Evolutionary conservation across 2,329 filamentous ascomycete genomes (phyloP), one percentile per base, ranked within the genome.

Genomic region (Alternaria arborescens): DNA sequence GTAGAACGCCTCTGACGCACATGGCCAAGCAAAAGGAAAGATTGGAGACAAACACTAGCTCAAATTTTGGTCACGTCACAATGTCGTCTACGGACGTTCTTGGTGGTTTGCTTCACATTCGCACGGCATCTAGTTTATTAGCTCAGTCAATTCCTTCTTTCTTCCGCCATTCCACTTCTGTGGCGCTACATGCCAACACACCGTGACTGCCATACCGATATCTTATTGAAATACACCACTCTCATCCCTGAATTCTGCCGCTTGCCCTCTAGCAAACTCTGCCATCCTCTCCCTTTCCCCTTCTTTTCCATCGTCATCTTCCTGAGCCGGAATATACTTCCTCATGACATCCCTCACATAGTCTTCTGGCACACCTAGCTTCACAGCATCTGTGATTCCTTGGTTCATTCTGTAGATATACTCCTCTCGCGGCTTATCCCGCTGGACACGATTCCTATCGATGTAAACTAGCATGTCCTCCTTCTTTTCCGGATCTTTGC

Each of bases 331-430:
- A 48, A 85, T 82, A 66, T 78, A 89, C 62, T 69, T 77, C 72
- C 87, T 81, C 80, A 90, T 79, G 6, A 87, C 82, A 30, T 71
- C 62, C 3, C 84, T 74, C 6, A 88, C 86, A 76, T 90, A 91
- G 40, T 59, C 69, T 68, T 74, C 62, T 32, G 87, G 86, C 71
- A 91, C 74, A 0, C 86, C 86, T 64, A 82, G 77, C 61, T 70
- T 70, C 16, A 86, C 62, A 26, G 86, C 88, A 78, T 91, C 88
- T 32, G 77, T 66, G 28, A 91, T 87, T 1, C 87, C 89, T 64
- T 75, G 77, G 72, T 90, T 89, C 86, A 91, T 90, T 28, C 88
- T 77, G 43, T 77, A 81, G 8, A 91, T 76, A 69, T 91, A 91
- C 78, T 91, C 89, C 3, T 80, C 68, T 68, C 78, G 77, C 3